Percentiles rank a stretch among this genome's conserved stretches.
phyloP scores from a whole-genome alignment of 2,329 filamentous ascomycete genomes.

The Leptographium flavum region DNA sequence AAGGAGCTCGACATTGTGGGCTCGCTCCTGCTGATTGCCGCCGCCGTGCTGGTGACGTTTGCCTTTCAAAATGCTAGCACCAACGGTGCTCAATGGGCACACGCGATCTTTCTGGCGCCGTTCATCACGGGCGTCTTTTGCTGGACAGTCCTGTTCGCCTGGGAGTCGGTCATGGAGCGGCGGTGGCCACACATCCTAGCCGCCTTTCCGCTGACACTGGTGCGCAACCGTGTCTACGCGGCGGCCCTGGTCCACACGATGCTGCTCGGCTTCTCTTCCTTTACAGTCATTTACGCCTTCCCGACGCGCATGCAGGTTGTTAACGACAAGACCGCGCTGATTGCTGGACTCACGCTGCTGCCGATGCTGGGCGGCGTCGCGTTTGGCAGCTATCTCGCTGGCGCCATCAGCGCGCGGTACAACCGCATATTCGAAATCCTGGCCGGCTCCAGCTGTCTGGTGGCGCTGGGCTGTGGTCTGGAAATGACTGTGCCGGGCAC shows the following conservation, averaged over 20 bases:
- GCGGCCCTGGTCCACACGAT: slow-evolving; percentile 28
- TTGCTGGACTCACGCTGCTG: slow-evolving; percentile 35
- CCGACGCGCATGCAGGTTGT: slow-evolving; percentile 35
- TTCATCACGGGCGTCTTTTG: slow-evolving; percentile 22
- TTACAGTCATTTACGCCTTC: slow-evolving; percentile 33
- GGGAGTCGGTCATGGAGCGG: slow-evolving; percentile 21
- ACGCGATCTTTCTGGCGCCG: slow-evolving; percentile 26
- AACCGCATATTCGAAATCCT: slow-evolving; percentile 30
- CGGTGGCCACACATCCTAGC: slow-evolving; percentile 21
- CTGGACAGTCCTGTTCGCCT: slow-evolving; percentile 24
- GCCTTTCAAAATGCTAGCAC: slow-evolving; percentile 38
- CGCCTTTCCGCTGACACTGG: slow-evolving; percentile 32
- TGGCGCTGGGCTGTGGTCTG: slow-evolving; percentile 32
- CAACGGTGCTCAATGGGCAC: slow-evolving; percentile 24
- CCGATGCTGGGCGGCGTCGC: slow-evolving; percentile 37
- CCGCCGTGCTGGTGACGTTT: slow-evolving; percentile 41
- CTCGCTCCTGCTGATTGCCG: slow-evolving; percentile 35
- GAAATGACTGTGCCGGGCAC: slow-evolving; percentile 24
- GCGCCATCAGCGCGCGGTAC: slow-evolving; percentile 25
- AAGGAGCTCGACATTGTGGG: slow-evolving; percentile 38
- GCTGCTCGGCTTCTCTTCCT: slow-evolving; percentile 35
- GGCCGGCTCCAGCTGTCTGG: slow-evolving; percentile 24
- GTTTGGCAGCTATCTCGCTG: slow-evolving; percentile 27
- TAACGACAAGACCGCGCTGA: slow-evolving; percentile 28
- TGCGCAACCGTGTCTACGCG: slow-evolving; percentile 31